A percentile compares a stretch with the other conserved stretches of the same genome.
Conservation (phyloP, 495 filamentous ascomycete species). For the Mytilinidion resinicola region DNA sequence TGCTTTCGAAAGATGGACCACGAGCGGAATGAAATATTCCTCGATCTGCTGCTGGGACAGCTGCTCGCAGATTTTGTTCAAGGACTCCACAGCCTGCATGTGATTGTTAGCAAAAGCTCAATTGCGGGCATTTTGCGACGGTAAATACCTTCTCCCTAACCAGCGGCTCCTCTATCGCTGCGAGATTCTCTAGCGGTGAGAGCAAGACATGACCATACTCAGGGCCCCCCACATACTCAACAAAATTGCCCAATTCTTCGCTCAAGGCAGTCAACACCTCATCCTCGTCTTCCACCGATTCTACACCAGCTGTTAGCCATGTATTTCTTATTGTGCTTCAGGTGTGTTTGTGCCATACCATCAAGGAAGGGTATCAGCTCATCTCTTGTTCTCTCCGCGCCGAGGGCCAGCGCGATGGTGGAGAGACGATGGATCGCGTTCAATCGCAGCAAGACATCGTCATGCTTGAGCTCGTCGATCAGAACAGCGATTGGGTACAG, state of each 20-base stretch:
- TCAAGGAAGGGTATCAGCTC: conserved; percentile 98
- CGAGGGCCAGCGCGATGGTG: conserved; percentile 92
- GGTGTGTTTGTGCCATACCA: conserved; percentile 51
- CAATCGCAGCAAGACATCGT: conserved; percentile 92
- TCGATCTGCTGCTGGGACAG: conserved; percentile 88
- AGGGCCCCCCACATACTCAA: conserved; percentile 94
- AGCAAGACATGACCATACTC: conserved; percentile 92
- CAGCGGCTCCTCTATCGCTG: conserved; percentile 94
- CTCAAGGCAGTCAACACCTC: conserved; percentile 95
- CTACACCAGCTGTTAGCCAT: conserved; percentile 41
- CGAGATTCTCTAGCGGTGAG: conserved; percentile 94
- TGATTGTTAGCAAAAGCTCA: neutral
- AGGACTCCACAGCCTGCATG: conserved; percentile 84
- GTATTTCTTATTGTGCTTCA: neutral
- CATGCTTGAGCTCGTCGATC: conserved; percentile 99
- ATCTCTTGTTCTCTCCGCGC: conserved; percentile 89
- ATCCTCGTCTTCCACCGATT: conserved; percentile 98
- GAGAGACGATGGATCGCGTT: conserved; percentile 98
- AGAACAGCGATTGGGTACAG: conserved; percentile 98
- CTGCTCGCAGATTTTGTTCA: conserved; percentile 96
- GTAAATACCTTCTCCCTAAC: conserved; percentile 84
- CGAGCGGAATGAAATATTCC: conserved; percentile 91
- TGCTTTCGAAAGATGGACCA: conserved; percentile 91
- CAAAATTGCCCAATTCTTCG: conserved; percentile 90
- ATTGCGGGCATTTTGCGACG: neutral